Percentiles rank a stretch among this genome's conserved stretches.
phyloP scores from a whole-genome alignment of 495 filamentous ascomycete species.

The Aeminium ludgeri region DNA sequence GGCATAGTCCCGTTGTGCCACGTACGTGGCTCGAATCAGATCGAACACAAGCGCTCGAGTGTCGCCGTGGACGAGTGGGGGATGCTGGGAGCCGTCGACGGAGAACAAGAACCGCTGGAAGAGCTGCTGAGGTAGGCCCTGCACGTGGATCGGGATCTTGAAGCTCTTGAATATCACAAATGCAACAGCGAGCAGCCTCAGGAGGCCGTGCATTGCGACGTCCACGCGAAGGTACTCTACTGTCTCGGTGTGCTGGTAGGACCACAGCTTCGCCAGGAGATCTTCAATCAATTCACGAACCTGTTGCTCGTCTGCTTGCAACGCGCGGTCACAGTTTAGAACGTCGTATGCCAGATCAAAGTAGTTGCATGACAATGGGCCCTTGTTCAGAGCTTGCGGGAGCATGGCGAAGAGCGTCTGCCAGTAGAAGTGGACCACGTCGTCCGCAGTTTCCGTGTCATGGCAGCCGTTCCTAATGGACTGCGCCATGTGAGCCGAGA shows the following conservation, averaged over 20 bases:
- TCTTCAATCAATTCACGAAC: background rate
- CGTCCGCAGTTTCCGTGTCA: background rate
- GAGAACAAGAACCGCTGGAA: conserved; percentile 4
- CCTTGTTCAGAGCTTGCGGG: background rate
- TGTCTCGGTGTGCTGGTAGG: conserved; percentile 5
- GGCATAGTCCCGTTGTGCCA: conserved; percentile 1
- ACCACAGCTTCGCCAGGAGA: background rate
- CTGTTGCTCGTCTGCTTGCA: conserved; percentile 1
- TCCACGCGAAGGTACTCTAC: background rate
- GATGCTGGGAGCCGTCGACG: background rate
- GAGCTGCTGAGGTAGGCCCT: background rate
- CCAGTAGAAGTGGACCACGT: conserved; percentile 1
- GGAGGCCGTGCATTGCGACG: conserved; percentile 2
- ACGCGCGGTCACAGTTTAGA: background rate
- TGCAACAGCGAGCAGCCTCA: background rate
- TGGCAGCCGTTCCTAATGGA: conserved; percentile 1
- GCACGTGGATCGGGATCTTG: conserved; percentile 7
- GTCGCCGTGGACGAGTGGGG: conserved; percentile 1
- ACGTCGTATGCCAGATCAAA: conserved; percentile 5
- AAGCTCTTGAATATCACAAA: conserved; percentile 3
- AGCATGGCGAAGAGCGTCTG: background rate
- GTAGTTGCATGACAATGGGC: background rate
- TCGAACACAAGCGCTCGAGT: conserved; percentile 4
- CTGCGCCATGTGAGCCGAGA: background rate
- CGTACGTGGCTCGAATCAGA: conserved; percentile 5